Base-by-base conservation (phyloP, 306 rosid genomes). In the Gleditsia sinensis region DNA sequence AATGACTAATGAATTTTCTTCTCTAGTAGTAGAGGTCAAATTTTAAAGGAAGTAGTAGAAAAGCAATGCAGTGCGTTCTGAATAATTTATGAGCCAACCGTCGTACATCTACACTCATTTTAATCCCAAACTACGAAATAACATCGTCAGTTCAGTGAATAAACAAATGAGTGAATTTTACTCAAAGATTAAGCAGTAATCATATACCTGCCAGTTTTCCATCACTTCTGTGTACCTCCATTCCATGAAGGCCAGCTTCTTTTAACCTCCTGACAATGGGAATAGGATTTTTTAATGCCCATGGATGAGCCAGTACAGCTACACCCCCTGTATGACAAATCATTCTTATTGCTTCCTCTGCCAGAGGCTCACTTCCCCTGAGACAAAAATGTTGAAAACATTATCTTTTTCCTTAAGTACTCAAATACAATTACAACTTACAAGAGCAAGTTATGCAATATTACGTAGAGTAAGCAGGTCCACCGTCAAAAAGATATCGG, bases 161-260 rank as follows among this genome's bases (percentile, higher is more conserved):
- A 68, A 61, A 20, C 23, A 57, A 61, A 68, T 45, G 40, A 68
- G 39, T 11, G 58, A 14, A 54, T 39, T 46, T 68, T 28, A 34
- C 51, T 20, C 67, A 36, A n/a, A 32, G 43, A 46, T 25, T 69
- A 4, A 21, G 39, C 20, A 63, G 45, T 6, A 30, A 55, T 60
- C 49, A 62, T 53, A n/a, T 83, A 91, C 98, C 97, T 70, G 94
- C 84, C 14, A 91, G 83, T 81, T 57, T 94, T 80, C 98, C 98
- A 17, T 94, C 98, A 75, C 96, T 91, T 78, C 89, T 86, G 83
- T 86, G 83, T 77, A 90, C 98, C 83, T 94, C 98, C 79, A 94
- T 85, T 72, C 98, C 98, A 66, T 94, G 97, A 79, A 94, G 98
- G 71, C 98, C 98, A 11, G 96, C 98, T 78, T 87, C 98, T 83